These are phyloP conservation scores for Globisporangium orthogonon DNA, from an alignment of 352 stramenopile species.

Conservation along the genomic window DNA sequence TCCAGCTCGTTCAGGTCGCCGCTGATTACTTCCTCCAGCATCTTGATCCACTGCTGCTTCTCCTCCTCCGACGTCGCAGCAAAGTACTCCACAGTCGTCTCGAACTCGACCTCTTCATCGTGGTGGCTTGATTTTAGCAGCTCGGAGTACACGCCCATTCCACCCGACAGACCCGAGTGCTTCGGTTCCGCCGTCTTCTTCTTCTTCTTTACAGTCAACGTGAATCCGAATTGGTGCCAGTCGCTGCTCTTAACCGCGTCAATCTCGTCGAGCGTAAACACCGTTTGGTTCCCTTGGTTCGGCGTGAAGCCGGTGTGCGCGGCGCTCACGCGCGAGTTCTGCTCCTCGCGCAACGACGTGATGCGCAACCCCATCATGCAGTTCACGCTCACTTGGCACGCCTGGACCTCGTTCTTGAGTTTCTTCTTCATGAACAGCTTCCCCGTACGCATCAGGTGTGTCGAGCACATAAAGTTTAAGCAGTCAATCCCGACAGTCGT, in stretches of 20 bases:
- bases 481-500: conserved; percentile 76
- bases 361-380: conserved; percentile 86
- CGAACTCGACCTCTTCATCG: conserved; percentile 22
- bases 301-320: conserved; percentile 49
- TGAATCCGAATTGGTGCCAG: conserved; percentile 73
- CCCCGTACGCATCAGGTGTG: conserved; percentile 67
- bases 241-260: conserved; percentile 60
- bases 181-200: conserved; percentile 15
- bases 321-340: conserved; percentile 20
- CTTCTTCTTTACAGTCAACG: conserved; percentile 63
- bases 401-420: conserved; percentile 72
- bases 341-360: conserved; percentile 46
- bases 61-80: conserved; percentile 56
- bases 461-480: conserved; percentile 82
- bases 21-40: conserved; percentile 69
- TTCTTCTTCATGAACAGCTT: conserved; percentile 67
- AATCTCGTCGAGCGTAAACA: conserved; percentile 80
- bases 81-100: conserved; percentile 68
- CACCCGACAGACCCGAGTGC: conserved; percentile 1
- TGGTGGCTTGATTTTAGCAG: conserved; percentile 11
- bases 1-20: conserved; percentile 78
- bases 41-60: conserved; percentile 61
- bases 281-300: conserved; percentile 53
- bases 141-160: conserved; percentile 12
- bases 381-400: conserved; percentile 67